Evolutionary conservation across 495 filamentous ascomycete species (phyloP), one percentile per base, ranked within the genome.

Genomic region (Neurospora sp.): DNA sequence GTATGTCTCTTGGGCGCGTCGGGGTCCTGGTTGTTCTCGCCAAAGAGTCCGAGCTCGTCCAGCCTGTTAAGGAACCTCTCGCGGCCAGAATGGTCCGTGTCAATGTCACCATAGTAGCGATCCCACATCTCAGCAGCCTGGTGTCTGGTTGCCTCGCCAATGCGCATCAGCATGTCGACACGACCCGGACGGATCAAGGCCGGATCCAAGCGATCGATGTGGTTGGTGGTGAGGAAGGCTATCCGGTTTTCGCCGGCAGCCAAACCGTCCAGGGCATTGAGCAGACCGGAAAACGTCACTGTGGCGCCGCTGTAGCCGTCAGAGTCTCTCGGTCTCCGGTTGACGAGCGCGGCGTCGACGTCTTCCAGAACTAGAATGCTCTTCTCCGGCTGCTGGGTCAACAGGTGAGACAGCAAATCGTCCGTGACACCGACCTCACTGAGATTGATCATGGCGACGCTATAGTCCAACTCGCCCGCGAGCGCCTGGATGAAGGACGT

Each of bases 401-500:
- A 85, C 3, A 99, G 89, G 74, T 93, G 90, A 70, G 94, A 94
- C 37, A 99, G 86, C 71, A 94, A 89, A 78, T 99, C 96, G 74
- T 99, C 96, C 20, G 94, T 98, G 62, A 99, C 85, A 12, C 96
- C 96, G 3, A 94, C 89, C 82, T 98, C 93, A 79, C 93, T 97
- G 5, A 99, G 86, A 77, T 98, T 98, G 69, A 99, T 84, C 80
- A 98, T 92, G 59, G 94, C 93, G 76, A 99, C 96, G 76, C 93
- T 93, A 82, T 97, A 98, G 78, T 98, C 92, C 71, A 99, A 82
- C 74, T 94, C 90, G 14, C 94, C 96, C 2, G 96, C 96, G 39
- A 99, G 84, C 4, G 96, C 94, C 82, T 97, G 94, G 70, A 98
- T 96, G 80, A 99, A 98, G 2, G 93, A 96, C 76, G 91, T 97